phyloP scores from a whole-genome alignment of 306 rosid species.

The Trifolium dubium region DNA sequence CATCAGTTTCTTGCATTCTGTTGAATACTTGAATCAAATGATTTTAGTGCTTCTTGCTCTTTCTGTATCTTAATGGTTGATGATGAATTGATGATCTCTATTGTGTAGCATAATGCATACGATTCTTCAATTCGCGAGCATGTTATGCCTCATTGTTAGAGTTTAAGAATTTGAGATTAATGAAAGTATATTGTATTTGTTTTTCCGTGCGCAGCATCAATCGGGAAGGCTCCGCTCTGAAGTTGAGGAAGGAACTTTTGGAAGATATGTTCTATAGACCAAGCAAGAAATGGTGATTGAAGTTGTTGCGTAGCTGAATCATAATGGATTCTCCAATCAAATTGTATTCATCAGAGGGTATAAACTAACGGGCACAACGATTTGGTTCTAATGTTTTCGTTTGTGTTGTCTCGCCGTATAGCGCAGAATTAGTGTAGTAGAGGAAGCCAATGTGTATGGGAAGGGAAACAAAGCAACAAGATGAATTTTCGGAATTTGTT shows the following conservation, averaged over 20 bases:
- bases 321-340: constrained; percentile 48
- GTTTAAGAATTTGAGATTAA: constrained; percentile 21
- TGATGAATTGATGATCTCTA: neutral
- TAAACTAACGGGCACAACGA: constrained; percentile 46
- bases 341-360: constrained; percentile 41
- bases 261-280: constrained; percentile 53
- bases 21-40: neutral
- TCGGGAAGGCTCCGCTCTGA: constrained; percentile 45
- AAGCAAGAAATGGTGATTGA: constrained; percentile 33
- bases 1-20: neutral
- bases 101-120: neutral
- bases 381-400: constrained; percentile 49
- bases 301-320: constrained; percentile 41
- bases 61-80: constrained; percentile 10
- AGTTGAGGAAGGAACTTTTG: constrained; percentile 43
- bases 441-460: constrained; percentile 42
- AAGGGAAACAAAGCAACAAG: constrained; percentile 43
- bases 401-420: constrained; percentile 45
- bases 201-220: constrained; percentile 47
- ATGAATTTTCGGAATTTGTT: constrained; percentile 32
- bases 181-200: neutral
- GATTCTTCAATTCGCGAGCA: neutral
- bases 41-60: neutral
- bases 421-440: constrained; percentile 55
- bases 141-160: neutral